Evolutionary conservation across 2,329 filamentous ascomycete species (phyloP).

Genomic region (Beauveria scarabaeidicola): DNA sequence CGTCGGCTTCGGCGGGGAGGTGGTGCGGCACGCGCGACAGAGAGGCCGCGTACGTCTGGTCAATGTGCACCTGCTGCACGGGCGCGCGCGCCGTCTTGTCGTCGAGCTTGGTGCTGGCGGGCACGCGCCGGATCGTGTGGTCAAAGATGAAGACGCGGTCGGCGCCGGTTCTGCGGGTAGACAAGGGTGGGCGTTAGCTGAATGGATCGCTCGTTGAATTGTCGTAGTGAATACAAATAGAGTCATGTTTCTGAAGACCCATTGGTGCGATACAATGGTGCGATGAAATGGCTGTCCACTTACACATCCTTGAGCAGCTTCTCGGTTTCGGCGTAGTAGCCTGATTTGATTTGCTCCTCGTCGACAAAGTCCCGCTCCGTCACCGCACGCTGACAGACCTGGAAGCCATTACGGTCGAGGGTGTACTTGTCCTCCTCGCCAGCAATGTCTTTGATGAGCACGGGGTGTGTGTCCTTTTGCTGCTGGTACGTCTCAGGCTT

Average conservation of each 20-base stretch:
- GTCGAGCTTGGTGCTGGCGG: conserved; percentile 34
- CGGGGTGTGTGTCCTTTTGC: conserved; percentile 19
- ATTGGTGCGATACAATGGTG: too few species aligned
- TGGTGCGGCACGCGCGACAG: conserved; percentile 30
- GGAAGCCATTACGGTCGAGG: conserved; percentile 32
- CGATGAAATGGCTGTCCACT: conserved; percentile 12
- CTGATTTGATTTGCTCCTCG: conserved; percentile 51
- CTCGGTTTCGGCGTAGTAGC: conserved; percentile 68
- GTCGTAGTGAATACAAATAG: too few species aligned
- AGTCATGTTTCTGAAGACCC: too few species aligned
- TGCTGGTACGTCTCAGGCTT: conserved; percentile 27
- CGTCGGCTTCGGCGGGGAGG: conserved; percentile 35
- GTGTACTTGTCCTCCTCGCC: conserved; percentile 28
- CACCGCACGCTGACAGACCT: conserved; percentile 22
- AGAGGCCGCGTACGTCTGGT: conserved; percentile 43
- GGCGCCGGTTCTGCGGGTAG: conserved; percentile 41
- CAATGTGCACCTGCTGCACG: conserved; percentile 44
- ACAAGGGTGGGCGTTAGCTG: neutral
- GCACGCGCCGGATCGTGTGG: conserved; percentile 43
- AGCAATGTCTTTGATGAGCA: conserved; percentile 27
- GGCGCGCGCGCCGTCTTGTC: conserved; percentile 32
- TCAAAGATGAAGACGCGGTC: conserved; percentile 51
- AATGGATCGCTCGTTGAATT: neutral
- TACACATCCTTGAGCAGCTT: conserved; percentile 53
- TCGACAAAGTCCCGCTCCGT: conserved; percentile 35